Conservation (phyloP, 495 filamentous ascomycete species). For the Penicillium mononematosum region DNA sequence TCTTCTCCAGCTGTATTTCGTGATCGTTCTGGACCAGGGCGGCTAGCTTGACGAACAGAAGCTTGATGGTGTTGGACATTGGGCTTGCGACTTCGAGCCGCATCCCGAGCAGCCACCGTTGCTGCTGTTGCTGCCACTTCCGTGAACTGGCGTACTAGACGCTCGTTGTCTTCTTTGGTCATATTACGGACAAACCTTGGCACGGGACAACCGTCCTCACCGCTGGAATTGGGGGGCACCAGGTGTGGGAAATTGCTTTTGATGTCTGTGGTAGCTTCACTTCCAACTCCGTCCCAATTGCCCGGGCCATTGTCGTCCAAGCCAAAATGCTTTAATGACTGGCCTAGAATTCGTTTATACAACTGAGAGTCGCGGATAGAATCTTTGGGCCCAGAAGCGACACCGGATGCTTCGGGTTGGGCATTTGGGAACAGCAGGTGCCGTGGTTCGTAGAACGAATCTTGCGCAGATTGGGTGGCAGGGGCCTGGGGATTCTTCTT, state of each 20-base stretch:
- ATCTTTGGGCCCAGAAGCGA: slow-evolving; percentile 26
- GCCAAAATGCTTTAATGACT: slow-evolving; percentile 79
- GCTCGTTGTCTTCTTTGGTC: slow-evolving; percentile 73
- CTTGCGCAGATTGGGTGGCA: slow-evolving; percentile 33
- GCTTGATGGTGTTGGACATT: slow-evolving; percentile 34
- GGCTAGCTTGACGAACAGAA: slow-evolving; percentile 29
- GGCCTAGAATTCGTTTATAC: slow-evolving; percentile 90
- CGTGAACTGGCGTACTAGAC: slow-evolving; percentile 75
- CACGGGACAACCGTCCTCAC: slow-evolving; percentile 20
- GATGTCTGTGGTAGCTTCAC: slow-evolving; percentile 19
- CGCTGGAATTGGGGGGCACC: slow-evolving; percentile 57
- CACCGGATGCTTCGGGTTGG: slow-evolving; percentile 32
- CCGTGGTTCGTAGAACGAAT: slow-evolving; percentile 44
- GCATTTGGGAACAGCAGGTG: slow-evolving; percentile 34
- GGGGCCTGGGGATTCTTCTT: slow-evolving; percentile 56
- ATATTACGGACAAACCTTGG: slow-evolving; percentile 55
- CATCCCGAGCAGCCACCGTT: slow-evolving; percentile 81
- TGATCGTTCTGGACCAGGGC: slow-evolving; percentile 29
- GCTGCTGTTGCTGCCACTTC: slow-evolving; percentile 93
- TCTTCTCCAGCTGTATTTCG: slow-evolving; percentile 35
- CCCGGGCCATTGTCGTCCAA: slow-evolving; percentile 52
- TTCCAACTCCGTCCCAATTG: slow-evolving; percentile 39
- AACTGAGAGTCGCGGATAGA: slow-evolving; percentile 78
- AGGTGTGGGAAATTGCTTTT: slow-evolving; percentile 57
- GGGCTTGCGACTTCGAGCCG: slow-evolving; percentile 51